Evolutionary conservation across 768 basidiomycete species (phyloP), one percentile per base, ranked within the genome.

Genomic region (Hypsizygus marmoreus): DNA sequence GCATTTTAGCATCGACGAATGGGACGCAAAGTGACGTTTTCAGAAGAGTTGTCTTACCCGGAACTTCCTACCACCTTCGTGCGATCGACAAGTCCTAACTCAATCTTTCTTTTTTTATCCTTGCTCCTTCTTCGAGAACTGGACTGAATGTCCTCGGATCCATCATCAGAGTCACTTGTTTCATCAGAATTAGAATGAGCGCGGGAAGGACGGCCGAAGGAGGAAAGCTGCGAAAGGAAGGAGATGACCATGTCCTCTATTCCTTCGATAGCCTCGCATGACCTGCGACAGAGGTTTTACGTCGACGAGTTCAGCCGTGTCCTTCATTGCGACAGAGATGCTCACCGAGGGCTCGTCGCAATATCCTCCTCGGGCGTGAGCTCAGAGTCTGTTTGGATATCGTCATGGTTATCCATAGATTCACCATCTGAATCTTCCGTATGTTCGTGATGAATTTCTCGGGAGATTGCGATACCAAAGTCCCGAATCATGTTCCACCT

Each of bases 221-320:
- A 54, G 7, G 64, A 60, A 3, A 74, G 56, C 43, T 74, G 71
- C 13, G 50, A 65, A 35, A 74, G 57, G 38, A 73, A 70, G 9
- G 62, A 63, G 13, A 68, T 37, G 0, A 69, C 60, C 56, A 73
- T 62, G 14, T 65, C 60, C 53, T 73, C 70, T 13, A 73, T 68
- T 9, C 58, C 47, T 12, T 53, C 32, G 14, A 63, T 45, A 12
- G 62, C 60, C 38, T 54, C 53, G 17, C 28, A 26, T 32, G 49
- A 34, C 32, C 54, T 56, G 32, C 17, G 24, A 34, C 32, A 40
- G 41, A 29, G 14, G n/a, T 25, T 31, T 33, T 38, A 20, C n/a
- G n/a, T n/a, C n/a, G n/a, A n/a, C n/a, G n/a, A 13, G 11, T 12
- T 44, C 24, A 39, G 40, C 33, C 17, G 22, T 19, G n/a, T 30